Percentiles rank a stretch among this genome's conserved stretches.
Evolutionary conservation across 2,329 filamentous ascomycete genomes (phyloP).

Genomic region (Ophiocordyceps camponoti-leonardi): DNA sequence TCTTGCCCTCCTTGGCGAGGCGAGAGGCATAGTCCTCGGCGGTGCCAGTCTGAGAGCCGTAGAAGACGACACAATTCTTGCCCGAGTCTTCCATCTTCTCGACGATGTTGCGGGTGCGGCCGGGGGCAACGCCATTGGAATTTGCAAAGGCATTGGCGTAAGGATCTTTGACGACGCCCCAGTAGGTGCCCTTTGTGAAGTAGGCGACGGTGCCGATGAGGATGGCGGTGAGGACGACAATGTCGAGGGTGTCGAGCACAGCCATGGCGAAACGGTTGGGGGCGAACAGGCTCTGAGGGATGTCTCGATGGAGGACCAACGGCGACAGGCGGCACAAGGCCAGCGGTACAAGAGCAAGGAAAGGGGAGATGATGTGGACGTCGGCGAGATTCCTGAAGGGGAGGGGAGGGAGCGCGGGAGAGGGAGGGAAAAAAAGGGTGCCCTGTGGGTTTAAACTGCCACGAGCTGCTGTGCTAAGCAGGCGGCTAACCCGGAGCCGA

Average conservation of each 20-base stretch:
- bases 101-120: conserved; percentile 78
- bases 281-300: background rate
- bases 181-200: conserved; percentile 94
- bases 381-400: background rate
- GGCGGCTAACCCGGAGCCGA: background rate
- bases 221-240: conserved; percentile 74
- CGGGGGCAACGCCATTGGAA: conserved; percentile 54
- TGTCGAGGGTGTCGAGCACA: conserved; percentile 88
- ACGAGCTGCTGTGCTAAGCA: background rate
- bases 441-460: background rate
- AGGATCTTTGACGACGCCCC: conserved; percentile 76
- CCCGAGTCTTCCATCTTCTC: conserved; percentile 90
- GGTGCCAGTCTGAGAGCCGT: conserved; percentile 94
- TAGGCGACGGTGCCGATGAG: conserved; percentile 81
- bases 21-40: conserved; percentile 96
- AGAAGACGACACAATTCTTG: conserved; percentile 98
- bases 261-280: conserved; percentile 47
- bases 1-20: conserved; percentile 92
- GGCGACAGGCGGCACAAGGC: background rate
- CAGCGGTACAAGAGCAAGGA: background rate
- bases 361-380: background rate
- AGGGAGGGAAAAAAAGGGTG: background rate
- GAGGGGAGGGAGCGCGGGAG: background rate
- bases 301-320: too few relatives aligned
- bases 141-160: conserved; percentile 62